These are phyloP conservation scores for Bipolaris cookei DNA, from an alignment of 2,329 filamentous ascomycete genomes.

Conservation along the genomic window DNA sequence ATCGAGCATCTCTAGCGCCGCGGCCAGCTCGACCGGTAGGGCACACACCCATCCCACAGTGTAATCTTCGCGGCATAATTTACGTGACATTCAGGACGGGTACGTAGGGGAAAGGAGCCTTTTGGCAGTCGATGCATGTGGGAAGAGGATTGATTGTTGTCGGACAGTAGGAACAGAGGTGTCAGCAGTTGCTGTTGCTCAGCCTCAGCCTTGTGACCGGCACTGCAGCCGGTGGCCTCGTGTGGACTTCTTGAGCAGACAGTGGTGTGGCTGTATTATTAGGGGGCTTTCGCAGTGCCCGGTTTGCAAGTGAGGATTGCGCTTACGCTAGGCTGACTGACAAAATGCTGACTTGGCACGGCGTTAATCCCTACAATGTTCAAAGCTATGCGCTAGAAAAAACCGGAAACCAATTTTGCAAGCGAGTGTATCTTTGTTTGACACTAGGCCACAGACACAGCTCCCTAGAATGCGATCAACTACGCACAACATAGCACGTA, in stretches of 20 bases:
- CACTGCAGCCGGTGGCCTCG: neutral
- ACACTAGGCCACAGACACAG: too few species aligned
- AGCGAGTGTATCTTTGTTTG: neutral
- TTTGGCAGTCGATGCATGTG: neutral
- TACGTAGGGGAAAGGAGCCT: neutral
- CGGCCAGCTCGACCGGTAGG: slow-evolving; percentile 31
- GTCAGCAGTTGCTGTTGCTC: neutral
- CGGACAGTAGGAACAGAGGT: neutral
- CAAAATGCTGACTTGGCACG: neutral
- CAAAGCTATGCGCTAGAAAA: neutral
- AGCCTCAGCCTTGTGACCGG: neutral
- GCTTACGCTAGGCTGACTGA: neutral
- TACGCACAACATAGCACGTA: too few species aligned
- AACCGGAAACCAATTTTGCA: neutral
- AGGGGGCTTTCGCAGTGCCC: neutral
- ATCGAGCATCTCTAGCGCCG: slow-evolving; percentile 25
- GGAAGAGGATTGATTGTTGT: neutral
- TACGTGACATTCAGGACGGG: neutral
- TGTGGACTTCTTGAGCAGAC: too few species aligned
- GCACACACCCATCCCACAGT: slow-evolving; percentile 46
- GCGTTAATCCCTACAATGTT: neutral
- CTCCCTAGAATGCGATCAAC: too few species aligned
- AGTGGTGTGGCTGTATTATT: neutral
- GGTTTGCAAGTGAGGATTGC: too few species aligned
- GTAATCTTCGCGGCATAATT: slow-evolving; percentile 21